phyloP scores from a whole-genome alignment of 164 flowering plant species.

The Chimonanthus praecox region DNA sequence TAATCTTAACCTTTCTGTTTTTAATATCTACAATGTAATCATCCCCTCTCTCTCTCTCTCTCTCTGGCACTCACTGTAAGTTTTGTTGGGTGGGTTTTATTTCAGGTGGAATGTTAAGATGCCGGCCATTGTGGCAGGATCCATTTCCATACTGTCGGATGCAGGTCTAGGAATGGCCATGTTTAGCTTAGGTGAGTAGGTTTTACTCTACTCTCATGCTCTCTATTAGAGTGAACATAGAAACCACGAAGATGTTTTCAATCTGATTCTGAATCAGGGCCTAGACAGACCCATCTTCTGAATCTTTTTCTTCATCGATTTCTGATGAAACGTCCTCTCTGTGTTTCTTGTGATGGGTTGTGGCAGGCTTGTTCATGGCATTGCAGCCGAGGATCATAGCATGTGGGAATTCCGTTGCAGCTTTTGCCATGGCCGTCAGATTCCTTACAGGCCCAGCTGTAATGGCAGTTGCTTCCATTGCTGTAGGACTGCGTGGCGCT shows the following conservation, averaged over 20 bases:
- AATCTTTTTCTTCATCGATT: constrained; percentile 4
- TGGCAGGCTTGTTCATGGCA: constrained; percentile 95
- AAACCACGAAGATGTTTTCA: no score
- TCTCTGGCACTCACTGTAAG: no score
- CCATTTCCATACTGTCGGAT: constrained; percentile 91
- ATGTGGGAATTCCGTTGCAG: constrained; percentile 84
- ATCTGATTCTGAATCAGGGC: no score
- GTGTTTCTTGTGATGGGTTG: constrained; percentile 15
- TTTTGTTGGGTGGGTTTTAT: constrained; percentile 1
- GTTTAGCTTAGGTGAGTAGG: constrained; percentile 80
- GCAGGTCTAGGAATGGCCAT: constrained; percentile 99
- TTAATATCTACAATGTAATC: no score
- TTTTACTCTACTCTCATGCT: not conserved
- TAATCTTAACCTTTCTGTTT: no score
- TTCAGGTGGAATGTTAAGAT: constrained; percentile 76
- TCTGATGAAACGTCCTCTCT: constrained; percentile 2
- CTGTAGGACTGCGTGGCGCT: constrained; percentile 73
- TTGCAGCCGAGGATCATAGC: constrained; percentile 97
- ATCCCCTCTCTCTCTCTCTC: no score
- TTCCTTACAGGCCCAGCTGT: constrained; percentile 96
- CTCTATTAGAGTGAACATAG: no score
- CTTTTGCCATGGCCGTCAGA: constrained; percentile 90
- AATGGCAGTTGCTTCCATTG: constrained; percentile 92
- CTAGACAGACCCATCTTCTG: not conserved
- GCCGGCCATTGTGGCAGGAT: constrained; percentile 80